Base-by-base conservation (phyloP, 257 asterid species). In the Handroanthus guayacan region DNA sequence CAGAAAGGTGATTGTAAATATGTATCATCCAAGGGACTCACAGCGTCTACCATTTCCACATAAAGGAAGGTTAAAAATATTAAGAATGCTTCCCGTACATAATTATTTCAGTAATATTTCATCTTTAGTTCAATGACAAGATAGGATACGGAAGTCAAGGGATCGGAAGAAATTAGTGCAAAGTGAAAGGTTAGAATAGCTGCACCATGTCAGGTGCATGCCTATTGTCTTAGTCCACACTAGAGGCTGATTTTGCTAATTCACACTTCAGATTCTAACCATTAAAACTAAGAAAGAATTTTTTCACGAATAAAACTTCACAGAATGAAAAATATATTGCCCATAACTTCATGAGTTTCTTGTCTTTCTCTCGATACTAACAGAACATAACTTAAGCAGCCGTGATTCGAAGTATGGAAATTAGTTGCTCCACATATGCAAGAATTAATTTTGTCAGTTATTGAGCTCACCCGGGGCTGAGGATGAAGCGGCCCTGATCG, bases 401-500 rank as follows among this genome's bases (percentile, higher is more conserved):
- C 31, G 1, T 25, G 31, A 25, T 25, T 25, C 1, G 31, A 25
- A 25, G 31, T 25, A 25, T 25, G 31, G 31, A 25, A 25, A 25
- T 25, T 25, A 25, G 31, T 47, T 12, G 16, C 10, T 48, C 39
- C 51, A 72, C 38, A 9, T 52, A 70, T 5, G 34, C 3, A 25
- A 71, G 55, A 55, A 38, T 2, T 43, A 55, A 44, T 14, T 17
- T 25, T 31, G 44, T 14, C 14, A 74, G n/a, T 51, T 51, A 62
- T 13, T 69, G 65, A 71, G 82, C 97, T 86, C 74, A 92, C 98
- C 85, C 99, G 91, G 75, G 97, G 99, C 69, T 87, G 95, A 2
- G 97, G 97, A 82, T 89, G 97, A 82, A 91, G 93, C 9, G 96
- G 90, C 74, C 92, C 99, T 25, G 97, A 84, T 60, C 93, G 96